Evolutionary conservation across 495 filamentous ascomycete species (phyloP), one percentile per base, ranked within the genome.

Genomic region (Terfezia boudieri): DNA sequence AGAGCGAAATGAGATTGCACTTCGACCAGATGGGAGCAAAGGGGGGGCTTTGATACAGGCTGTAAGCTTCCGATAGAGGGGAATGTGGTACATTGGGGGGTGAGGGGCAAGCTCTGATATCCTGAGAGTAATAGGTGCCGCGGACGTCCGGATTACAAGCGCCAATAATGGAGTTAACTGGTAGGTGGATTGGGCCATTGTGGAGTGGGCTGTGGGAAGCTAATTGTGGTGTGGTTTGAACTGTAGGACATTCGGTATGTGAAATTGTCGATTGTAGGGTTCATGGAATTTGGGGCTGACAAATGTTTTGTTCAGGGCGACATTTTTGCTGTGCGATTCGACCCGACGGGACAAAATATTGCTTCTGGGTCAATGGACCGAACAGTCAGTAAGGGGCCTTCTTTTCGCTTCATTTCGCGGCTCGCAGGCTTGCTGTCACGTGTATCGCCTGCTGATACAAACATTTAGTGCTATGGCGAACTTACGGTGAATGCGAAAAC

Each of bases 341-440:
- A 94, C 66, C 82, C 84, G 9, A 79, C 81, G 6, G 87, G 86
- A 22, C 81, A 86, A 52, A 74, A 83, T 56, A 89, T 98, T 58
- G 90, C 92, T 50, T 95, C 90, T 6, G 92, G 89, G 14, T 92
- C 86, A 2, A 89, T 94, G 81, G 90, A 98, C 68, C 75, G 92
- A 56, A 81, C 79, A 49, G 94, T 98, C 54, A 73, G 88, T 93
- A 73, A 48, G 79, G 70, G 51, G 43, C 26, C n/a, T 7, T 32
- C 7, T 0, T 32, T 32, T 32, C 26, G 26, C 7, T 32, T 32
- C 26, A 20, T 20, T 20, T 32, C 26, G 7, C n/a, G n/a, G n/a
- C n/a, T n/a, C n/a, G n/a, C n/a, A n/a, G n/a, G n/a, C n/a, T n/a
- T n/a, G n/a, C n/a, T n/a, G n/a, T n/a, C n/a, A n/a, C n/a, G n/a